Base-by-base conservation (phyloP, 257 asterid genomes). In the Plantago ovata region DNA sequence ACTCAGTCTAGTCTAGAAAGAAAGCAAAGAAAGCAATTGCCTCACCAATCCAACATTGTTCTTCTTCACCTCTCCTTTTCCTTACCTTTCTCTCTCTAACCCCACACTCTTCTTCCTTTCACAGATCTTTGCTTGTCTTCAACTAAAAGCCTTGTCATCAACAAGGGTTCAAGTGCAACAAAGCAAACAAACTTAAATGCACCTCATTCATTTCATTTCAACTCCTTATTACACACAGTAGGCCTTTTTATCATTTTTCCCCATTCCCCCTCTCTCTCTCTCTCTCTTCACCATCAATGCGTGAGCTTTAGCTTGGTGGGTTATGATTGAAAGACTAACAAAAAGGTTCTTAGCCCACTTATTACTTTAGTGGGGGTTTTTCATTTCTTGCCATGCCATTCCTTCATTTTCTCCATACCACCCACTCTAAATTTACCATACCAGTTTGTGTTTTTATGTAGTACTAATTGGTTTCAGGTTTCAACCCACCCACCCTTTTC, bases 271-370 rank as follows among this genome's bases (percentile, higher is more conserved):
- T 13, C 48, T 43, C 13, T 43, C n/a, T 5, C 14, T 0, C 71
- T 66, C 72, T 69, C 81, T 75, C 71, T 64, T 58, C 77, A 62
- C 71, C 75, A 71, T 74, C 84, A 77, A 64, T 69, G 76, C 79
- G 77, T 71, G 79, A 61, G 58, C 63, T 66, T 64, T 73, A 77
- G 74, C 33, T 77, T 72, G 89, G 81, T 73, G 79, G 77, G 81
- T 60, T 79, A 59, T 77, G 75, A 84, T 87, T 80, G 92, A 82
- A 83, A 78, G 84, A 79, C 65, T 81, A 68, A 70, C 81, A 71
- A 72, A 81, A 78, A 77, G 70, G 70, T 60, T 69, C 57, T 56
- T 68, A 42, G 36, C 64, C 79, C 70, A 70, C 78, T 82, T 65
- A 69, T 82, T 65, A 69, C 73, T 60, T 72, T 72, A 67, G 62